Base-by-base conservation (phyloP, 139 green algal species). In the Tetratostichococcus sp. region DNA sequence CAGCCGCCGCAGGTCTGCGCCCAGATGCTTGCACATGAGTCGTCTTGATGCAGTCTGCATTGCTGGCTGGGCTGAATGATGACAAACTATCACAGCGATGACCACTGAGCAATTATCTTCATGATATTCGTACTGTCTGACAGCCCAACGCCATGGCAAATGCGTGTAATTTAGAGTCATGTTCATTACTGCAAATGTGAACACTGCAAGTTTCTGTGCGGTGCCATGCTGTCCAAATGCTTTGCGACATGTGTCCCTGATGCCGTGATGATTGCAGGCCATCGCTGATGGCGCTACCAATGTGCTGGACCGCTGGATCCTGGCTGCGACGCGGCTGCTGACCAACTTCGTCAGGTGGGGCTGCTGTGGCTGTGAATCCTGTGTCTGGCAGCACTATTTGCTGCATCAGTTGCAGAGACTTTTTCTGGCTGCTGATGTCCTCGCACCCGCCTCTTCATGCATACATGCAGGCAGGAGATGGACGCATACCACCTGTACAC, bases 401-500 rank as follows among this genome's bases (percentile, higher is more conserved):
- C n/a, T n/a, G n/a, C n/a, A n/a, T n/a, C n/a, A n/a, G n/a, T n/a
- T n/a, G n/a, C n/a, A n/a, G n/a, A n/a, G n/a, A n/a, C n/a, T n/a
- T 35, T n/a, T 0, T 72, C 14, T 33, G 26, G 35, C 26, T 69
- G 62, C 28, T 31, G 62, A 33, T 33, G 42, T 70, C 19, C 14
- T 62, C n/a, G n/a, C n/a, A n/a, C n/a, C n/a, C n/a, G n/a, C n/a
- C n/a, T n/a, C n/a, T n/a, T n/a, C n/a, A n/a, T n/a, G n/a, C n/a
- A n/a, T n/a, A 75, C 26, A 67, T 82, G 58, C 50, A 62, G 50
- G 69, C 81, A 79, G 28, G 96, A 99, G 90, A 99, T 99, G 96
- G 86, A 87, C 42, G 93, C 81, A 8, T 99, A 99, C 86, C 80
- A 92, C n/a, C 89, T 99, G 69, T 99, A 98, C 89, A 99, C 95